phyloP scores from a whole-genome alignment of 2,329 filamentous ascomycete species.

The Fusarium setosum region DNA sequence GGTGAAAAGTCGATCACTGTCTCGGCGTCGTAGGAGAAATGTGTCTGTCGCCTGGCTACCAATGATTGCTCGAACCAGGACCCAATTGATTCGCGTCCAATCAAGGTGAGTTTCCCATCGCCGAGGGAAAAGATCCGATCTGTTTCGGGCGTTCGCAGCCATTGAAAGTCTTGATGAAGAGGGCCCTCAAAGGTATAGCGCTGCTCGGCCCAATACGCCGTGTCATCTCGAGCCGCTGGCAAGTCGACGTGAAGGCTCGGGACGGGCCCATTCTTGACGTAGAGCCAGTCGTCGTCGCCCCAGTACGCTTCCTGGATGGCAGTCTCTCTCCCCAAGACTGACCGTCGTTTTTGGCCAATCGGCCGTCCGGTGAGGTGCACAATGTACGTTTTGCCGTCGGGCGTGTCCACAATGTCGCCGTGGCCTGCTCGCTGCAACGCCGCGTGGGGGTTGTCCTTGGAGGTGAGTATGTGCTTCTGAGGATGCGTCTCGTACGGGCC shows the following conservation, averaged over 20 bases:
- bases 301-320: constrained; percentile 70
- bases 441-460: constrained; percentile 60
- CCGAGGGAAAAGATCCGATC: constrained; percentile 61
- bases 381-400: constrained; percentile 63
- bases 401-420: constrained; percentile 65
- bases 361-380: constrained; percentile 66
- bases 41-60: constrained; percentile 65
- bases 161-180: constrained; percentile 66
- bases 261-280: constrained; percentile 68
- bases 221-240: constrained; percentile 59
- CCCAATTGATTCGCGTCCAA: constrained; percentile 64
- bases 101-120: constrained; percentile 56
- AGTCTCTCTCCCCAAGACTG: constrained; percentile 66
- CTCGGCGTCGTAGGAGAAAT: constrained; percentile 72
- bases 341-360: constrained; percentile 61
- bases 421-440: constrained; percentile 65
- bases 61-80: constrained; percentile 70
- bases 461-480: constrained; percentile 66
- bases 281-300: constrained; percentile 70
- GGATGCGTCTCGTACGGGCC: constrained; percentile 73
- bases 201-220: constrained; percentile 60
- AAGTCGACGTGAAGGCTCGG: constrained; percentile 65
- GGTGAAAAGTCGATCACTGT: constrained; percentile 65
- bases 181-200: constrained; percentile 59
- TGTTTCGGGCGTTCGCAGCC: constrained; percentile 66